phyloP scores from a whole-genome alignment of 2,329 filamentous ascomycete genomes.

The Stagonosporopsis rhizophila region DNA sequence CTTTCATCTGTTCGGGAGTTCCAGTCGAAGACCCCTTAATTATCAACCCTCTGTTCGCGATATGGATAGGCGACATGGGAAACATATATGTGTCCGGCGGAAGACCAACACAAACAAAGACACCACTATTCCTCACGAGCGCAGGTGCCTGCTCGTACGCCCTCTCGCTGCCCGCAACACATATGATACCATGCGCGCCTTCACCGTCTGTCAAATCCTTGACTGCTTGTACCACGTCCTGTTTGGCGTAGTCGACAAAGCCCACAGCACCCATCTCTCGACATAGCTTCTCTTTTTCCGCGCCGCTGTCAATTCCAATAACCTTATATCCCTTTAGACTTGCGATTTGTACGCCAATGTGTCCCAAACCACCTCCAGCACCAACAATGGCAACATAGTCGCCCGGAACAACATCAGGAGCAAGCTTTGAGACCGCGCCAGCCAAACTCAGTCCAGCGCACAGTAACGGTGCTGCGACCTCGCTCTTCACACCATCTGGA shows the following conservation, averaged over 20 bases:
- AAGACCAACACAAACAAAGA: slow-evolving; percentile 57
- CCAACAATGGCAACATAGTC: slow-evolving; percentile 83
- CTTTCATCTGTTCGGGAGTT: slow-evolving; percentile 55
- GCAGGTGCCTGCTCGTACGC: slow-evolving; percentile 55
- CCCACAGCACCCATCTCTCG: slow-evolving; percentile 71
- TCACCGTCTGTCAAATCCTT: slow-evolving; percentile 51
- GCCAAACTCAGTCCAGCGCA: slow-evolving; percentile 66
- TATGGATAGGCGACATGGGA: slow-evolving; percentile 56
- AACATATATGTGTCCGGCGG: slow-evolving; percentile 54
- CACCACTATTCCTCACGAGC: slow-evolving; percentile 55
- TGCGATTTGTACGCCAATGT: slow-evolving; percentile 78
- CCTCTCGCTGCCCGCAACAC: slow-evolving; percentile 54
- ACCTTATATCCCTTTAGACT: slow-evolving; percentile 84
- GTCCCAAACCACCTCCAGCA: slow-evolving; percentile 81
- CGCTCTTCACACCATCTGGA: slow-evolving; percentile 47
- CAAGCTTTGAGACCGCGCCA: slow-evolving; percentile 83
- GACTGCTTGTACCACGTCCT: slow-evolving; percentile 51
- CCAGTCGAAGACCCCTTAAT: slow-evolving; percentile 58
- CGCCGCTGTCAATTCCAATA: slow-evolving; percentile 83
- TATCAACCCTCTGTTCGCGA: slow-evolving; percentile 54
- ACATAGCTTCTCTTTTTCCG: slow-evolving; percentile 77
- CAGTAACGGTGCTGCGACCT: slow-evolving; percentile 46
- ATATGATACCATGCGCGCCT: slow-evolving; percentile 57
- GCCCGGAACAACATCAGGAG: slow-evolving; percentile 74
- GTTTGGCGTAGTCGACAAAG: slow-evolving; percentile 79